Percentiles rank a stretch among this genome's conserved stretches.
phyloP scores from a whole-genome alignment of 352 stramenopile genomes.

The Phytophthora kernoviae region DNA sequence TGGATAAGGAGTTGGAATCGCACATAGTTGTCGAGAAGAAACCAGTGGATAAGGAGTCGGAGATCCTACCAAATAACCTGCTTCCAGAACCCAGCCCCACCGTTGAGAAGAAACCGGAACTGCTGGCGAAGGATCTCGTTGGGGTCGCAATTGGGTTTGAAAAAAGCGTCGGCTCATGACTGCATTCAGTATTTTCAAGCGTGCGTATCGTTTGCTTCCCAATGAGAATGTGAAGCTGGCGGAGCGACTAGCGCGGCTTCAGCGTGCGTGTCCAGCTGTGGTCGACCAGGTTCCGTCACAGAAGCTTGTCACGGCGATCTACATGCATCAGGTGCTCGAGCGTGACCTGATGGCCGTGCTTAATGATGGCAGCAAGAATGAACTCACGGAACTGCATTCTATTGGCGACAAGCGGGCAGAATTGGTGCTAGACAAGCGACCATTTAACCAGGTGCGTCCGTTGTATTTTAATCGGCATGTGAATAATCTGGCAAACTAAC shows the following conservation, averaged over 20 bases:
- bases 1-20: background rate
- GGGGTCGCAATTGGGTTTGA: slow-evolving; percentile 57
- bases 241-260: slow-evolving; percentile 44
- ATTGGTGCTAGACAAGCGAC: slow-evolving; percentile 44
- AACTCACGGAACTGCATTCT: slow-evolving; percentile 49
- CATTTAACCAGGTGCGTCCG: slow-evolving; percentile 42
- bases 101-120: slow-evolving; percentile 30
- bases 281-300: slow-evolving; percentile 34
- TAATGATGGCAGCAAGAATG: slow-evolving; percentile 42
- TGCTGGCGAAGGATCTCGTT: slow-evolving; percentile 66
- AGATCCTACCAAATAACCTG: background rate
- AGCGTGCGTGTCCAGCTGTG: slow-evolving; percentile 27
- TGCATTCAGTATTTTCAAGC: slow-evolving; percentile 59
- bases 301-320: slow-evolving; percentile 42
- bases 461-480: background rate
- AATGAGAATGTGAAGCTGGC: slow-evolving; percentile 51
- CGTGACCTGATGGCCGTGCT: slow-evolving; percentile 54
- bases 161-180: slow-evolving; percentile 40
- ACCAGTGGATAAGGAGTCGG: background rate
- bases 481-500: slow-evolving; percentile 3
- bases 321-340: slow-evolving; percentile 51
- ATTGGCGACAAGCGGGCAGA: slow-evolving; percentile 63
- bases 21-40: background rate
- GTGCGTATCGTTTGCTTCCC: slow-evolving; percentile 52
- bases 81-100: background rate